Percentiles rank a stretch among this genome's conserved stretches.
Conservation (phyloP, 352 stramenopile genomes). For the Phytophthora hybrid region DNA sequence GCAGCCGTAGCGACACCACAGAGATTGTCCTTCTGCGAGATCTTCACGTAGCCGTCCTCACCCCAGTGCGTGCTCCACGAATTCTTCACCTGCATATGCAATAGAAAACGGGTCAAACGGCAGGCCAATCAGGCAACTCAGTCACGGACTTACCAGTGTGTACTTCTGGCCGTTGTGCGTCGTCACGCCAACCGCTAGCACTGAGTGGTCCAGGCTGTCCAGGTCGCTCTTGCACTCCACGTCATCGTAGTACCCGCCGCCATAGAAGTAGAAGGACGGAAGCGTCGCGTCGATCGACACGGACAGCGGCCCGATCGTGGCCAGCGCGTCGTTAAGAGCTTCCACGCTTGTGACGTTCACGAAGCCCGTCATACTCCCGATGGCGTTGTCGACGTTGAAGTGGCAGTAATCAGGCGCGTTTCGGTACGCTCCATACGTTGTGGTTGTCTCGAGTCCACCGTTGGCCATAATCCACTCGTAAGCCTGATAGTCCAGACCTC, state of each 20-base stretch:
- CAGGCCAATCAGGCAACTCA: background rate
- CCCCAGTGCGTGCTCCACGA: constrained; percentile 95
- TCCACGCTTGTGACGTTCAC: constrained; percentile 81
- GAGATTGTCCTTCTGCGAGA: constrained; percentile 94
- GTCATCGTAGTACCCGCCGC: constrained; percentile 88
- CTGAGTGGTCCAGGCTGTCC: constrained; percentile 94
- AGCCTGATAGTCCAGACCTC: constrained; percentile 91
- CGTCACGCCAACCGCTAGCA: constrained; percentile 92
- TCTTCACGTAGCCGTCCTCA: constrained; percentile 93
- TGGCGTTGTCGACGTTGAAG: constrained; percentile 79
- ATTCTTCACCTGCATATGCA: constrained; percentile 85
- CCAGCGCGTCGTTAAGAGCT: constrained; percentile 85
- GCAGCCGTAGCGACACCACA: constrained; percentile 94
- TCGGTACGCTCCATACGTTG: constrained; percentile 89
- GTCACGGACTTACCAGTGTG: constrained; percentile 71
- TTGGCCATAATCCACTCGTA: constrained; percentile 91
- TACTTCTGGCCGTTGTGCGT: constrained; percentile 92
- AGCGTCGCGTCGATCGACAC: constrained; percentile 89
- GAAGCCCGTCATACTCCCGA: constrained; percentile 80
- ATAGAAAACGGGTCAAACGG: background rate
- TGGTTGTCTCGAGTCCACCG: constrained; percentile 79
- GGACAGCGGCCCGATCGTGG: constrained; percentile 84
- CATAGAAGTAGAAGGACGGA: constrained; percentile 92
- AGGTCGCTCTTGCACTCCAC: constrained; percentile 89
- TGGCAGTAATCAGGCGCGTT: constrained; percentile 92